Evolutionary conservation across 139 green algal species (phyloP), one percentile per base, ranked within the genome.

Genomic region (Zygnema circumcarinatum): DNA sequence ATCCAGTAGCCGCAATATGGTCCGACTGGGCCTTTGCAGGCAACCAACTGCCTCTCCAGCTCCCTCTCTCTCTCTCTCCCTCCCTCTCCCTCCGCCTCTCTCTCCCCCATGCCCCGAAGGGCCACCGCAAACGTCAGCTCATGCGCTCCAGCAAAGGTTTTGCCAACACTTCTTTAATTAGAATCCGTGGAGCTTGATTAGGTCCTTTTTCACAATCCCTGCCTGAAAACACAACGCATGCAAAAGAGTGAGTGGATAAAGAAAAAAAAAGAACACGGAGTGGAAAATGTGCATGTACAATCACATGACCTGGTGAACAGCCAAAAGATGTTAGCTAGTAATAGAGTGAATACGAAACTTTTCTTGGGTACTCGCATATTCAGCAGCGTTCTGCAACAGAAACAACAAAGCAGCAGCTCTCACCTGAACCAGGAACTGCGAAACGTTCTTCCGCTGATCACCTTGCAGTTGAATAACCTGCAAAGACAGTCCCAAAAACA

Each of bases 381-480:
- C n/a, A n/a, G n/a, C n/a, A n/a, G n/a, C n/a, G n/a, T n/a, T n/a
- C n/a, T n/a, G n/a, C n/a, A n/a, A n/a, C n/a, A n/a, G n/a, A n/a
- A n/a, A n/a, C n/a, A n/a, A n/a, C n/a, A n/a, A n/a, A n/a, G n/a
- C n/a, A n/a, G n/a, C n/a, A n/a, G n/a, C n/a, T 47, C 7, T 36
- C 75, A 94, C 93, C 88, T 92, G 89, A 7, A 90, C 56, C 69
- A 99, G 85, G 88, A 99, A 99, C 68, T 96, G 91, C 1, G 91
- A 93, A n/a, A 98, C 95, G 92, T 98, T 98, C 93, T 98, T 99
- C 88, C 97, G 95, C 94, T 99, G 97, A 90, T 99, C 97, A 40
- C 97, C 97, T 90, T 99, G 97, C 74, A 99, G 94, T 94, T 99
- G 97, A 67, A 99, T 98, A 67, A 98, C 94, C 89, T 95, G 91